Evolutionary conservation across 306 rosid species (phyloP).

Genomic region (Ceratonia siliqua): DNA sequence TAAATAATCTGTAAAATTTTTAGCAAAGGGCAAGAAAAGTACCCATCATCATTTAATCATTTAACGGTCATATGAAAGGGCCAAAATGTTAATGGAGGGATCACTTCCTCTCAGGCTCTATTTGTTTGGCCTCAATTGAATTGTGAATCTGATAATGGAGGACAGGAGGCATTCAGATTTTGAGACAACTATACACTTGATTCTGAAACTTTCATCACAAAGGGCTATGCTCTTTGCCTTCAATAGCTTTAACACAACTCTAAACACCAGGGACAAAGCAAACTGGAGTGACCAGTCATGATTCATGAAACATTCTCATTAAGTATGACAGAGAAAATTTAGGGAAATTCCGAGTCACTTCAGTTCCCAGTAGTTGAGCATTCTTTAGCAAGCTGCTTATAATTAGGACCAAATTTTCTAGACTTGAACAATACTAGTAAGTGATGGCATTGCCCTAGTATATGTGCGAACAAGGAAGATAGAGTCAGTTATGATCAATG

Average conservation of each 20-base stretch:
- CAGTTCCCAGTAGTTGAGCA: not conserved
- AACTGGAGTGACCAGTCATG: not conserved
- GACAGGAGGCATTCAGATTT: not conserved
- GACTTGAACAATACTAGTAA: not conserved
- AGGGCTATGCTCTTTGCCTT: not conserved
- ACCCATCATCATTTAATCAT: not conserved
- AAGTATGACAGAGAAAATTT: not conserved
- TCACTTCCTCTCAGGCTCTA: not conserved
- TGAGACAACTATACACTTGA: not conserved
- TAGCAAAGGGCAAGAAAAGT: constrained; percentile 3
- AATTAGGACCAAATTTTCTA: not conserved
- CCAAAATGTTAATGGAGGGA: not conserved
- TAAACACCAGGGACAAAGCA: not conserved
- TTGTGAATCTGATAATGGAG: not conserved
- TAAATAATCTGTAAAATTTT: not conserved
- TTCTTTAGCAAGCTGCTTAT: not conserved
- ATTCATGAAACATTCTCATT: not conserved
- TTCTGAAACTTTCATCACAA: not conserved
- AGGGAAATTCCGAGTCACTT: not conserved
- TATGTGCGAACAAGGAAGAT: not conserved
- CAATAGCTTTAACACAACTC: constrained; percentile 6
- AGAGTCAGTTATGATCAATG: not conserved
- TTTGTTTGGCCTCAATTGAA: not conserved
- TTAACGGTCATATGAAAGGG: not conserved
- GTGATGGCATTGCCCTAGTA: too few species aligned